These are phyloP conservation scores for Tolypocladium guangdongense DNA, from an alignment of 2,329 filamentous ascomycete genomes.

Conservation along the genomic window DNA sequence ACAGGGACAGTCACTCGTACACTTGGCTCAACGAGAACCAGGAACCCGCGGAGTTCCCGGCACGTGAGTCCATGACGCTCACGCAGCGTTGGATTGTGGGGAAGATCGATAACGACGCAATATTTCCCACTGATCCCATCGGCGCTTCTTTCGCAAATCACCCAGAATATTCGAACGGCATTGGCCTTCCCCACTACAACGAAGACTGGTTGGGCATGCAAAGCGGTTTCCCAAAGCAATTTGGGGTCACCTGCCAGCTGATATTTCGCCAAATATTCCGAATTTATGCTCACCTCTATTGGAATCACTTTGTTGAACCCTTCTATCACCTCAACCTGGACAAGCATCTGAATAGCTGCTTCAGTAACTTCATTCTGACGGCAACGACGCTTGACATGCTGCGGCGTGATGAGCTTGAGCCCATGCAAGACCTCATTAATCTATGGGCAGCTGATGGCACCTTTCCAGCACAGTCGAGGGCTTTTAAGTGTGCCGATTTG, in stretches of 20 bases:
- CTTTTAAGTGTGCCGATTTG: slow-evolving; percentile 47
- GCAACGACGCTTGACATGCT: slow-evolving; percentile 69
- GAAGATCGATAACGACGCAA: slow-evolving; percentile 73
- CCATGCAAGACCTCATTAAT: slow-evolving; percentile 83
- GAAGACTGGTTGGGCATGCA: slow-evolving; percentile 73
- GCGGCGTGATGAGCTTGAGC: slow-evolving; percentile 74
- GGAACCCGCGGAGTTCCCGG: slow-evolving; percentile 76
- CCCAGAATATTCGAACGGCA: slow-evolving; percentile 37
- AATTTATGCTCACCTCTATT: slow-evolving; percentile 91
- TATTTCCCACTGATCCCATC: slow-evolving; percentile 74
- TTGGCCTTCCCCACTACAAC: slow-evolving; percentile 46
- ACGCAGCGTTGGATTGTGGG: slow-evolving; percentile 91
- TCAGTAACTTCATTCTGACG: slow-evolving; percentile 68
- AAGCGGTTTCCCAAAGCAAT: slow-evolving; percentile 77
- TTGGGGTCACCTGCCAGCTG: slow-evolving; percentile 73
- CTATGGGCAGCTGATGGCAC: slow-evolving; percentile 78
- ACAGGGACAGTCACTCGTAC: slow-evolving; percentile 19
- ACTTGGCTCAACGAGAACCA: slow-evolving; percentile 22
- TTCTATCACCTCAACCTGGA: slow-evolving; percentile 68
- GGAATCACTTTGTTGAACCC: slow-evolving; percentile 74
- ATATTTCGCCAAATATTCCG: slow-evolving; percentile 96
- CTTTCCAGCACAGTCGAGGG: slow-evolving; percentile 60
- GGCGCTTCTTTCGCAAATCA: slow-evolving; percentile 49
- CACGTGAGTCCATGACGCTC: slow-evolving; percentile 79
- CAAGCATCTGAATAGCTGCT: slow-evolving; percentile 71